A percentile compares a stretch with the other conserved stretches of the same genome.
Conservation (phyloP, 345 rosid species). For the Passiflora organensis region DNA sequence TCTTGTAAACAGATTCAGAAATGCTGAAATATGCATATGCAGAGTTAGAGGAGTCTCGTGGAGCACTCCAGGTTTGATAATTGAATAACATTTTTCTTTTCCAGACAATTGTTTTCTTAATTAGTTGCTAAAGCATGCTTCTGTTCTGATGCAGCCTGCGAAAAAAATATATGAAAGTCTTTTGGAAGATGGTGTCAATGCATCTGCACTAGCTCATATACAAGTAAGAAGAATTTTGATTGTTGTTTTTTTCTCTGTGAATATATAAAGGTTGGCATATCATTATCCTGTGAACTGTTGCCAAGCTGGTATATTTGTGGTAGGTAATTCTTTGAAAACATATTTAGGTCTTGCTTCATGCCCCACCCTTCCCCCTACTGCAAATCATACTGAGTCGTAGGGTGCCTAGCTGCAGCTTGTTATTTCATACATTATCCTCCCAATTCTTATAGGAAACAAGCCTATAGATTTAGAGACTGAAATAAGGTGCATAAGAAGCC, state of each 20-base stretch:
- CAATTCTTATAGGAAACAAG: too few species aligned
- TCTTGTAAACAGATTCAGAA: conserved; percentile 55
- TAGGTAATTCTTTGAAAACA: too few species aligned
- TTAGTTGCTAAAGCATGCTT: conserved; percentile 17
- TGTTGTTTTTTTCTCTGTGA: neutral
- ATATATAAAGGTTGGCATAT: too few species aligned
- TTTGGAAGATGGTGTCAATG: conserved; percentile 45
- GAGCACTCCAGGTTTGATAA: conserved; percentile 60
- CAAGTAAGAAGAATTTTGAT: conserved; percentile 44
- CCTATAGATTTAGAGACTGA: too few species aligned
- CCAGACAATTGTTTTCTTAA: neutral
- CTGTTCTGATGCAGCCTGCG: conserved; percentile 59
- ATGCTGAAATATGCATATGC: conserved; percentile 91
- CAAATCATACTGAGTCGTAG: too few species aligned
- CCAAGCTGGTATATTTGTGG: too few species aligned
- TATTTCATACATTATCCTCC: too few species aligned
- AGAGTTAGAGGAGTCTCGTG: conserved; percentile 90
- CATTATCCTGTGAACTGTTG: too few species aligned
- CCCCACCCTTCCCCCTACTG: too few species aligned
- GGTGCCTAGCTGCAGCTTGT: too few species aligned
- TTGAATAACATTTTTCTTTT: neutral
- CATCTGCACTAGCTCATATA: conserved; percentile 75
- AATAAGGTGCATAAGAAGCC: too few species aligned
- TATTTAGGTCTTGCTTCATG: too few species aligned
- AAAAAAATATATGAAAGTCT: conserved; percentile 76